Conservation (phyloP, 2,329 filamentous ascomycete species). For the Teratosphaeria viscida region DNA sequence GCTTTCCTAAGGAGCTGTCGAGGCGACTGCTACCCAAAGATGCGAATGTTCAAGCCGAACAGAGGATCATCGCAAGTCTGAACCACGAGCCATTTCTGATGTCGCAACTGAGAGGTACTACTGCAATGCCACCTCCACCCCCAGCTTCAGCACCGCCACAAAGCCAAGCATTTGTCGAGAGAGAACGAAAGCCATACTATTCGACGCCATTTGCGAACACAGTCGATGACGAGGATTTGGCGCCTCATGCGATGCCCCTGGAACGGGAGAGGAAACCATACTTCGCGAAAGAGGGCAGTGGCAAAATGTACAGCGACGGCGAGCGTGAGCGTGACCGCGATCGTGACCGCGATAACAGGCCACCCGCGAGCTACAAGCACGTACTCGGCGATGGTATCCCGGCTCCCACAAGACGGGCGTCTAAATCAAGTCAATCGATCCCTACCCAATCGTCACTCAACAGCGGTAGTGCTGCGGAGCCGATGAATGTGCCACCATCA, state of each 20-base stretch:
- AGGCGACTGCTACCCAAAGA: slow-evolving; percentile 57
- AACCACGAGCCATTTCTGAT: slow-evolving; percentile 32
- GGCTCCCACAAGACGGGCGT: background rate
- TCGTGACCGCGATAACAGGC: slow-evolving; percentile 1
- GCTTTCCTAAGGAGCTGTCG: slow-evolving; percentile 69
- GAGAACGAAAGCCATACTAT: slow-evolving; percentile 32
- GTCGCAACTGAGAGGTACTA: slow-evolving; percentile 29
- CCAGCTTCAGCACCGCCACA: slow-evolving; percentile 14
- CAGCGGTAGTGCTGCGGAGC: slow-evolving; percentile 7
- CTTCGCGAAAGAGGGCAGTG: slow-evolving; percentile 46
- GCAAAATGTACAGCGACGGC: slow-evolving; percentile 40
- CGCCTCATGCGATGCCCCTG: slow-evolving; percentile 40
- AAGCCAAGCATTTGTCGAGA: slow-evolving; percentile 24
- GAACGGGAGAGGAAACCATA: slow-evolving; percentile 60
- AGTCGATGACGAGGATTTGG: slow-evolving; percentile 28
- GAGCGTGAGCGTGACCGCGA: slow-evolving; percentile 1
- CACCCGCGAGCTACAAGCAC: slow-evolving; percentile 2
- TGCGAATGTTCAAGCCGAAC: slow-evolving; percentile 47
- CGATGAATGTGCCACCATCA: slow-evolving; percentile 12
- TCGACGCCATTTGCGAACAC: slow-evolving; percentile 18
- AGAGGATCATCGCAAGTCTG: slow-evolving; percentile 45
- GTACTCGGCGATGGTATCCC: background rate
- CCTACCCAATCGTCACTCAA: slow-evolving; percentile 6
- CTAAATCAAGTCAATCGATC: slow-evolving; percentile 7
- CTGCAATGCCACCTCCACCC: slow-evolving; percentile 25